Percentiles rank a stretch among this genome's conserved stretches.
phyloP scores from a whole-genome alignment of 306 rosid genomes.

The Prunus mira region DNA sequence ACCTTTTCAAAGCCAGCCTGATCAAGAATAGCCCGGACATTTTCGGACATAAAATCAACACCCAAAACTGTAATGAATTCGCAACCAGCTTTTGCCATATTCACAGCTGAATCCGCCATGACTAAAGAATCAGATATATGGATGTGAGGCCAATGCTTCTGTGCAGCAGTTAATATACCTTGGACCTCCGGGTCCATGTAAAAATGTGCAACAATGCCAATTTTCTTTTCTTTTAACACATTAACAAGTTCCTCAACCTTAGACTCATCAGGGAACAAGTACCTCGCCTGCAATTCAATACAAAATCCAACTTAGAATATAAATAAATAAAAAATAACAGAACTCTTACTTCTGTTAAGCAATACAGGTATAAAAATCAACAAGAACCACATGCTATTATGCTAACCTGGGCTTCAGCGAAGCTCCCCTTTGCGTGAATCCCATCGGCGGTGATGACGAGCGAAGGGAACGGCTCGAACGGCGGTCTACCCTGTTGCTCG shows the following conservation, averaged over 20 bases:
- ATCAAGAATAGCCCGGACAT: conserved; percentile 97
- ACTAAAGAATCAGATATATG: conserved; percentile 94
- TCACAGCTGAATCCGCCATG: conserved; percentile 92
- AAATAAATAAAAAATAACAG: neutral
- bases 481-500: conserved; percentile 53
- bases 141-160: conserved; percentile 96
- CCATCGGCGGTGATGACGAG: conserved; percentile 62
- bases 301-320: conserved; percentile 17
- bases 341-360: neutral
- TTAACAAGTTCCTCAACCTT: conserved; percentile 63
- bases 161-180: conserved; percentile 88
- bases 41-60: conserved; percentile 98
- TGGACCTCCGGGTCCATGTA: conserved; percentile 99
- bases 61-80: conserved; percentile 79
- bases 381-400: neutral
- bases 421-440: conserved; percentile 72
- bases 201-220: conserved; percentile 95
- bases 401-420: conserved; percentile 91
- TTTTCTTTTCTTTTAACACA: conserved; percentile 76
- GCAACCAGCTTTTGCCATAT: conserved; percentile 91
- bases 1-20: conserved; percentile 91
- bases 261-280: conserved; percentile 58
- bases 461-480: conserved; percentile 75
- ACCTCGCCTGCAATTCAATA: conserved; percentile 72
- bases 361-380: neutral